Conservation (phyloP, 257 asterid genomes). For the Anisodus acutangulus region DNA sequence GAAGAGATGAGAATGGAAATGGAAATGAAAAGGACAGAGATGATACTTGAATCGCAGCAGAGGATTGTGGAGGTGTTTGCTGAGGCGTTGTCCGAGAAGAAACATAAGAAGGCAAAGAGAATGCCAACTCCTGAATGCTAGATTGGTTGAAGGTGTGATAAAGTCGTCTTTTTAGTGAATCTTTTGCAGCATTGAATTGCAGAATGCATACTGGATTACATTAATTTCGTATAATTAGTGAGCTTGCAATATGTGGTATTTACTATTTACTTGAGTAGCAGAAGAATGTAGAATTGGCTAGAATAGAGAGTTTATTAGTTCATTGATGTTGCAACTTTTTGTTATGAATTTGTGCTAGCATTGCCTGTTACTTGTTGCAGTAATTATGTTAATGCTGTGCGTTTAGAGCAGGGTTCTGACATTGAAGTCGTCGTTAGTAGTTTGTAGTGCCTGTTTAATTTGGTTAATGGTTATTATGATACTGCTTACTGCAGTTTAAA, state of each 20-base stretch:
- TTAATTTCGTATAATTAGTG: neutral
- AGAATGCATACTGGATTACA: neutral
- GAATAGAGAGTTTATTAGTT: slow-evolving; percentile 7
- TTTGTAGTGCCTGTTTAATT: neutral
- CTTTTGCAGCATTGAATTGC: slow-evolving; percentile 21
- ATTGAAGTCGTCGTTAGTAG: neutral
- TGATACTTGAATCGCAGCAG: slow-evolving; percentile 89
- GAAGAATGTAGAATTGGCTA: slow-evolving; percentile 7
- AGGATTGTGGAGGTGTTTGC: slow-evolving; percentile 80
- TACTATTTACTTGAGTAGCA: slow-evolving; percentile 15
- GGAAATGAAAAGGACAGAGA: slow-evolving; percentile 97
- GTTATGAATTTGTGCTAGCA: slow-evolving; percentile 14
- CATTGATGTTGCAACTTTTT: slow-evolving; percentile 10
- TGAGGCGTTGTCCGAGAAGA: slow-evolving; percentile 56
- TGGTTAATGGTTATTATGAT: neutral
- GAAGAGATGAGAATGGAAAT: slow-evolving; percentile 94
- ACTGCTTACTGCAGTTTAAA: neutral
- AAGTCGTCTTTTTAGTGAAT: neutral
- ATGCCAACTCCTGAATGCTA: slow-evolving; percentile 45
- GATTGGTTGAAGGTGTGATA: neutral
- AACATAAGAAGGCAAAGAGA: slow-evolving; percentile 59
- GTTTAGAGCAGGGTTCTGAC: neutral
- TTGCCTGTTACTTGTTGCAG: neutral
- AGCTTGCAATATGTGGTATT: neutral
- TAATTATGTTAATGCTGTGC: neutral